Evolutionary conservation across 495 filamentous ascomycete species (phyloP), one percentile per base, ranked within the genome.

Genomic region (Aspergillus sclerotioniger): DNA sequence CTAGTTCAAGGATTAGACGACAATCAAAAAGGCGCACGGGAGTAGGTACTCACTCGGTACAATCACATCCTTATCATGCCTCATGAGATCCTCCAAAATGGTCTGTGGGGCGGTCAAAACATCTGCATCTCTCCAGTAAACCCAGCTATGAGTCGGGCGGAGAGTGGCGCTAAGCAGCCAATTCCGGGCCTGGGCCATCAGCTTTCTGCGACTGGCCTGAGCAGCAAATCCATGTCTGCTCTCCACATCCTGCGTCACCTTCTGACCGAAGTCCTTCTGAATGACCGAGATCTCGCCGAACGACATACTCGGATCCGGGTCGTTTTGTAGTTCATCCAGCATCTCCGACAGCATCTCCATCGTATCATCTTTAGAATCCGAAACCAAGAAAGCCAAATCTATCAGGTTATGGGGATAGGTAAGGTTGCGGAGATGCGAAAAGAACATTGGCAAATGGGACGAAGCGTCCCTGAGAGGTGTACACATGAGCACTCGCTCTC

Each of bases 61-160:
- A 69, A 95, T 98, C 8, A 99, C 88, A 69, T 99, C 95, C 76
- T 96, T 99, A 69, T 99, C 94, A 64, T 99, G 95, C 54, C 94
- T 84, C 95, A 99, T 99, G 32, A 99, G 71, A 75, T 99, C 95
- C 70, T 99, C 95, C 62, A 99, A 71, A 56, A 99, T 98, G 2
- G 95, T 98, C 62, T 88, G 87, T 0, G 95, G 95, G 9, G 94
- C 92, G 7, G 95, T 99, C 74, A 97, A 90, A 12, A 99, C 95
- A 73, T 99, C 95, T 20, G 94, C 95, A 78, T 99, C 95, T 72
- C 95, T 83, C 95, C 95, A 99, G 66, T 99, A 99, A 25, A 99
- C 95, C 95, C 95, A 99, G 64, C 91, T 95, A 67, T 99, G 95
- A 35, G 92, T 93, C 5, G 95, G 95, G 48, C 94, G 84, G 39